Evolutionary conservation across 331 rosid species (phyloP).

Genomic region (Arachis monticola): DNA sequence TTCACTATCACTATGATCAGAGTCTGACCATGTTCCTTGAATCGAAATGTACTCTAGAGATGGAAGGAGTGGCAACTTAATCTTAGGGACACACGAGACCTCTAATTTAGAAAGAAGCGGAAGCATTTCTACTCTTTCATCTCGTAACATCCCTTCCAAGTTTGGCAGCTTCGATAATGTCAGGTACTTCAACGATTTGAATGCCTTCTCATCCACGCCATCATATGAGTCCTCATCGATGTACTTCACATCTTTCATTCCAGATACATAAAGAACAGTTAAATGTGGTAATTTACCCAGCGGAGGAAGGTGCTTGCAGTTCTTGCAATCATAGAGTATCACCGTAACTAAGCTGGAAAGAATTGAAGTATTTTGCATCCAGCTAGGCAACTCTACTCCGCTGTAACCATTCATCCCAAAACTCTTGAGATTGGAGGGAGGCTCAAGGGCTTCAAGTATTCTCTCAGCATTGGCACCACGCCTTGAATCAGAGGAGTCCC

Average conservation of each 20-base stretch:
- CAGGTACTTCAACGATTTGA: not conserved
- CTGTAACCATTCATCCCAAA: not conserved
- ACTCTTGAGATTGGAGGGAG: not conserved
- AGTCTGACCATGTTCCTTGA: not conserved
- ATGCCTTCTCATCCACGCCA: not conserved
- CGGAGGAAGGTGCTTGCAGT: constrained; percentile 19
- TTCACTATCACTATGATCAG: not conserved
- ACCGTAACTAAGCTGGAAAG: not conserved
- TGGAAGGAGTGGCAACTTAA: constrained; percentile 23
- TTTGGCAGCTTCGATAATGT: not conserved
- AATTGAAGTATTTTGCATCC: constrained; percentile 14
- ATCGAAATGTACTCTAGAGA: not conserved
- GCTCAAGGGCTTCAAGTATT: constrained; percentile 20
- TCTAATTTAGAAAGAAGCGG: not conserved
- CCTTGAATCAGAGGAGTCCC: not conserved
- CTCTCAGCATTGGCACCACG: not conserved
- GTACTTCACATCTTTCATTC: constrained; percentile 12
- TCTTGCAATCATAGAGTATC: not conserved
- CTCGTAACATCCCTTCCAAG: constrained; percentile 19
- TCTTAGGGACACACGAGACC: not conserved
- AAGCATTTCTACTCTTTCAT: constrained; percentile 17
- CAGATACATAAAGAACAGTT: not conserved
- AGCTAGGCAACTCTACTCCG: not conserved
- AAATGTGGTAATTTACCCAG: constrained; percentile 25
- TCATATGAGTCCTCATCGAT: constrained; percentile 25